A percentile compares a stretch with the other conserved stretches of the same genome.
Evolutionary conservation across 805 yeast genomes (phyloP).

Genomic region (Ogataea sp.): DNA sequence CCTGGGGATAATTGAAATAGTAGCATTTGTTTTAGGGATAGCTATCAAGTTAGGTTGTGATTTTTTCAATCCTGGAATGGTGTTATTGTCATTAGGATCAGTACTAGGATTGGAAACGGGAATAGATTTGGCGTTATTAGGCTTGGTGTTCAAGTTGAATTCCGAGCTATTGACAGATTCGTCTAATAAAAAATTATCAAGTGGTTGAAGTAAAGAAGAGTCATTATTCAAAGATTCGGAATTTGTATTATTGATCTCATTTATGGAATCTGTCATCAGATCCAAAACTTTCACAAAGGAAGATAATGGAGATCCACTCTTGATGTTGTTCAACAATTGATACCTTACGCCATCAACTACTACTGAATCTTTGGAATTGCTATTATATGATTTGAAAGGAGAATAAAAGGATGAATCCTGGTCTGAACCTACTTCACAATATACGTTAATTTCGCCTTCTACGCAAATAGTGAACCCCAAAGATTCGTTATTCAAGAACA

Average conservation of each 20-base stretch:
- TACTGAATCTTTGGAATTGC: conserved; percentile 30
- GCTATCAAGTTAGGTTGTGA: conserved; percentile 46
- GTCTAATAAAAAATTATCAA: not conserved
- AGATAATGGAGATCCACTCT: conserved; percentile 78
- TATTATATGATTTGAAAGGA: conserved; percentile 23
- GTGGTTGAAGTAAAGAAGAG: not conserved
- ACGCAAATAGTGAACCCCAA: conserved; percentile 88
- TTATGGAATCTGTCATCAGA: conserved; percentile 39
- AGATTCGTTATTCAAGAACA: conserved; percentile 56
- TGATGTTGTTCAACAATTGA: conserved; percentile 72
- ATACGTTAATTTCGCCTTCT: conserved; percentile 82
- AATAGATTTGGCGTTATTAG: too few species aligned
- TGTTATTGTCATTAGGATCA: not conserved
- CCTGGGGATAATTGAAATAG: conserved; percentile 88
- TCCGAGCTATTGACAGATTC: too few species aligned
- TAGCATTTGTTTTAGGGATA: conserved; percentile 64
- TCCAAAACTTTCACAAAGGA: conserved; percentile 76
- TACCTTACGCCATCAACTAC: conserved; percentile 51
- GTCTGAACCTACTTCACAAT: conserved; percentile 40
- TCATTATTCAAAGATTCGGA: not conserved
- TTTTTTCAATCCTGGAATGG: not conserved
- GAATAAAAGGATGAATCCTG: conserved; percentile 7
- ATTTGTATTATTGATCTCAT: not conserved
- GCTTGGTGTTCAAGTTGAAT: too few species aligned
- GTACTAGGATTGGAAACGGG: too few species aligned